Percentiles rank a stretch among this genome's conserved stretches.
Evolutionary conservation across 139 green algal genomes (phyloP).

Genomic region (Tetradesmus obliquus): DNA sequence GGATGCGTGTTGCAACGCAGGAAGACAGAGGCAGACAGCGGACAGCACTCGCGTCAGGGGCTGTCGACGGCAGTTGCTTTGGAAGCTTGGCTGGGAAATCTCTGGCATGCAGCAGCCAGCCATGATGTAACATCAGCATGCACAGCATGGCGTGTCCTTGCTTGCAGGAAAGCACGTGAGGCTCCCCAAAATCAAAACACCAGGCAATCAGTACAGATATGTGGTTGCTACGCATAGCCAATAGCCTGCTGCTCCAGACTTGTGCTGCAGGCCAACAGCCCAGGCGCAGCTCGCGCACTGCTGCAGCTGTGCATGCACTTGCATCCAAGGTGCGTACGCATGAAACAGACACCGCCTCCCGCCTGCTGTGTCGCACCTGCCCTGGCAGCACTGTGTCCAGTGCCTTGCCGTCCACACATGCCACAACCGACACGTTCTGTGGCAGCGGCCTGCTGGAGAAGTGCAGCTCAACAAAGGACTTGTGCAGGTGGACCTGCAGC

Average conservation of each 20-base stretch:
- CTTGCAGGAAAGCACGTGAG: not conserved
- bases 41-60: too few species aligned
- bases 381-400: constrained; percentile 16
- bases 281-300: not conserved
- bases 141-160: not conserved
- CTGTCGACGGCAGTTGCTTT: too few species aligned
- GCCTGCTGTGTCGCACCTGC: constrained; percentile 16
- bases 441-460: constrained; percentile 12
- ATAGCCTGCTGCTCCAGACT: not conserved
- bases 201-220: not conserved
- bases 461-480: constrained; percentile 42
- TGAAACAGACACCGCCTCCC: too few species aligned
- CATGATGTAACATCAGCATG: too few species aligned
- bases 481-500: constrained; percentile 44
- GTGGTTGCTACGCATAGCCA: too few species aligned
- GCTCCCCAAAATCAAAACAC: too few species aligned
- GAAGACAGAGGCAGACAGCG: too few species aligned
- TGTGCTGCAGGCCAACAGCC: not conserved
- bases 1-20: not conserved
- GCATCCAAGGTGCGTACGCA: not conserved
- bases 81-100: too few species aligned
- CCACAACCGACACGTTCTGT: constrained; percentile 17
- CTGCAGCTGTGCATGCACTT: not conserved
- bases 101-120: too few species aligned
- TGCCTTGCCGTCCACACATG: constrained; percentile 28